Conservation (phyloP, 129 eudicot genomes). For the Chrysanthemum makinoi region DNA sequence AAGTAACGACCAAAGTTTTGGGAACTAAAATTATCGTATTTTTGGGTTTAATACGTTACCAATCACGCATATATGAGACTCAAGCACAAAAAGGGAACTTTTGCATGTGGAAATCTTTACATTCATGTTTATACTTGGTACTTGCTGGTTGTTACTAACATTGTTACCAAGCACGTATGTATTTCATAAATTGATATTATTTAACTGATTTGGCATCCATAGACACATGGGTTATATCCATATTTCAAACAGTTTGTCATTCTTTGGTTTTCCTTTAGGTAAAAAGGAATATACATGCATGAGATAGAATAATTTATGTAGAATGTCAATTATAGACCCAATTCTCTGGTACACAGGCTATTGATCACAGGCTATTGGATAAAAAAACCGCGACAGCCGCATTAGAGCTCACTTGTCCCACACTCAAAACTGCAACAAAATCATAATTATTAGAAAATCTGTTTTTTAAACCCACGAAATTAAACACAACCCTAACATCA, state of each 20-base stretch:
- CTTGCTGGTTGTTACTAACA: neutral
- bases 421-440: too few species aligned
- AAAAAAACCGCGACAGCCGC: too few species aligned
- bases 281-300: too few species aligned
- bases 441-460: too few species aligned
- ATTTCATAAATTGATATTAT: neutral
- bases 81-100: neutral
- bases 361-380: too few species aligned
- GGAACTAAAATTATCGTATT: too few species aligned
- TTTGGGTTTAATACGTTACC: neutral
- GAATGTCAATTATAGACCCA: conserved; percentile 11
- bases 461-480: too few species aligned
- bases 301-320: too few species aligned
- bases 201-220: neutral
- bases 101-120: neutral
- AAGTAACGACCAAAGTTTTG: too few species aligned
- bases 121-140: conserved; percentile 4
- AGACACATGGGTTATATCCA: neutral
- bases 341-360: neutral
- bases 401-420: too few species aligned
- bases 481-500: too few species aligned
- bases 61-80: neutral
- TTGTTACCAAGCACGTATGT: neutral
- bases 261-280: too few species aligned
- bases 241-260: neutral